A percentile compares a stretch with the other conserved stretches of the same genome.
Conservation (phyloP, 2,329 filamentous ascomycete species). For the Ophiosphaerella narmari region DNA sequence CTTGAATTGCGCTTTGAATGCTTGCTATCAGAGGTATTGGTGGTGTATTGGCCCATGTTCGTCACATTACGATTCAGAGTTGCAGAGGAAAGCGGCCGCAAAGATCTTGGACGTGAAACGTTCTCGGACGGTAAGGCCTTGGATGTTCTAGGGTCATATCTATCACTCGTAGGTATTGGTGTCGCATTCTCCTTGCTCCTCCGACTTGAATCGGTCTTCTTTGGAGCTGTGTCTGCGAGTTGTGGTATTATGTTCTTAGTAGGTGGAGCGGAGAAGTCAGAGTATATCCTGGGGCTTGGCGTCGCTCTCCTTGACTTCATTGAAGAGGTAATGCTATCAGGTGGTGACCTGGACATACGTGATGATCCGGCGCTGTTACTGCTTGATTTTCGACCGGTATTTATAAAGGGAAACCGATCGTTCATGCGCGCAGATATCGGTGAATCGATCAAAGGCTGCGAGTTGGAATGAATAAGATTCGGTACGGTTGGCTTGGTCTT, state of each 20-base stretch:
- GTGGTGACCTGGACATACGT: conserved; percentile 15
- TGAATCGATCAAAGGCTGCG: conserved; percentile 15
- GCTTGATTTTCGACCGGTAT: conserved; percentile 38
- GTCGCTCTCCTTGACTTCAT: conserved; percentile 12
- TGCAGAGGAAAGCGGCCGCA: conserved; percentile 21
- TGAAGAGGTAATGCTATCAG: conserved; percentile 20
- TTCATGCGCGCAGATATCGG: conserved; percentile 49
- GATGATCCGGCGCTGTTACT: conserved; percentile 30
- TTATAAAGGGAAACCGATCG: conserved; percentile 50
- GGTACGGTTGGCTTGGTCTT: conserved; percentile 4
- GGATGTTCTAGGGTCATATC: conserved; percentile 2
- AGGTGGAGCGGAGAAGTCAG: conserved; percentile 21
- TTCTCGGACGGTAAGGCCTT: conserved; percentile 1
- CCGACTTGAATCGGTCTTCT: conserved; percentile 9
- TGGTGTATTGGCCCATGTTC: conserved; percentile 20
- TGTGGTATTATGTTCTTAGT: conserved; percentile 7
- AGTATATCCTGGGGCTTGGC: conserved; percentile 21
- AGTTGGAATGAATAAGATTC: conserved; percentile 9
- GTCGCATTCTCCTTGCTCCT: conserved; percentile 32
- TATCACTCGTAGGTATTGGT: conserved; percentile 4
- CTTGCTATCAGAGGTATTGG: conserved; percentile 6
- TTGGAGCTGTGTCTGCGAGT: conserved; percentile 8
- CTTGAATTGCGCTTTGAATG: conserved; percentile 1
- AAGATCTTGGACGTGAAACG: conserved; percentile 16
- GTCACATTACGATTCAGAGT: conserved; percentile 13